phyloP scores from a whole-genome alignment of 306 rosid genomes.

The Prunus mume region DNA sequence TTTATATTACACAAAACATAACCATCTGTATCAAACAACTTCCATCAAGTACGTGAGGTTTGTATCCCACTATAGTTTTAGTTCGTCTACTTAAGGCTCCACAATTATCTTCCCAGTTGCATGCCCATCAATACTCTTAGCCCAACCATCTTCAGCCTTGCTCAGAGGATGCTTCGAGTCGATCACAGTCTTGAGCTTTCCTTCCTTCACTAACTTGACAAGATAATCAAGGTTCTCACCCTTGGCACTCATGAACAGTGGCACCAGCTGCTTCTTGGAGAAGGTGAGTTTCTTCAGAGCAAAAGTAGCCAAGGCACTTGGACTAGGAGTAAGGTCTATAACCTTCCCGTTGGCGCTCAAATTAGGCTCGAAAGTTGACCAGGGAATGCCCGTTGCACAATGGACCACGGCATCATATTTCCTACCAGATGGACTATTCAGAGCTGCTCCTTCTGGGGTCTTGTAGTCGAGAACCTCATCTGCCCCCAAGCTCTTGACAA shows the following conservation, averaged over 20 bases:
- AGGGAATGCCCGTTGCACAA: conserved; percentile 52
- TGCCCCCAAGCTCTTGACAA: conserved; percentile 63
- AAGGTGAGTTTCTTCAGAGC: conserved; percentile 55
- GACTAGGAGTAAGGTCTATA: conserved; percentile 51
- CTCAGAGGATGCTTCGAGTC: conserved; percentile 54
- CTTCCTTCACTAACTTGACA: conserved; percentile 51
- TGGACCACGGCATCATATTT: conserved; percentile 67
- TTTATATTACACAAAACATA: no score
- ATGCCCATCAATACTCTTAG: conserved; percentile 68
- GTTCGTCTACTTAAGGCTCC: conserved; percentile 27
- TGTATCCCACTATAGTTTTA: not conserved
- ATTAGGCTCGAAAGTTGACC: conserved; percentile 77
- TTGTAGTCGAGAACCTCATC: conserved; percentile 80
- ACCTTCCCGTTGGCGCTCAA: conserved; percentile 61
- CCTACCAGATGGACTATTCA: conserved; percentile 61
- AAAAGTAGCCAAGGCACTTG: conserved; percentile 36
- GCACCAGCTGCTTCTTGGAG: conserved; percentile 63
- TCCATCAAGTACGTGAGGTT: not conserved
- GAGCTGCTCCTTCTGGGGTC: conserved; percentile 58
- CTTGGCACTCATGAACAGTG: conserved; percentile 48
- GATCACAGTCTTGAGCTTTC: conserved; percentile 59
- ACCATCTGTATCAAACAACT: no score
- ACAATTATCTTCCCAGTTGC: conserved; percentile 80
- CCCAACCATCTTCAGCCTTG: conserved; percentile 66
- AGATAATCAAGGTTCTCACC: conserved; percentile 46